phyloP scores from a whole-genome alignment of 176 grass and related monocot species.

The Pontederia crassipes region DNA sequence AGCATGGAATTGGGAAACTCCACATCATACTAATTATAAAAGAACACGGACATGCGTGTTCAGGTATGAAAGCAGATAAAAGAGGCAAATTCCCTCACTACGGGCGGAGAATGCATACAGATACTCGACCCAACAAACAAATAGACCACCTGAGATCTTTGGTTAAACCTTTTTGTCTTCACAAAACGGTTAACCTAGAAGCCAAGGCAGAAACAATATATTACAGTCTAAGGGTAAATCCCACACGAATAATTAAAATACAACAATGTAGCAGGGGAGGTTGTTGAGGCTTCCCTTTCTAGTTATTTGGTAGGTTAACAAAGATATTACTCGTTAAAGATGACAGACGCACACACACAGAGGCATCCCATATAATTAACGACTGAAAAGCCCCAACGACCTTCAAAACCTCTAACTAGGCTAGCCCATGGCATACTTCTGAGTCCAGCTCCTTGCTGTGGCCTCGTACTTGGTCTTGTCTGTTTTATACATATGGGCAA shows the following conservation, averaged over 20 bases:
- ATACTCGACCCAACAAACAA: too few species aligned
- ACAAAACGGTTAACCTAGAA: too few species aligned
- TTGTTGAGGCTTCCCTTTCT: neutral
- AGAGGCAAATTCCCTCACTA: too few species aligned
- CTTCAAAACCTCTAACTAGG: too few species aligned
- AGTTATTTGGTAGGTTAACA: neutral
- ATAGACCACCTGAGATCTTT: too few species aligned
- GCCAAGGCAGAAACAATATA: neutral
- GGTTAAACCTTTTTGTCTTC: too few species aligned
- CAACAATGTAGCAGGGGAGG: neutral
- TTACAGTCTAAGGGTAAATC: neutral
- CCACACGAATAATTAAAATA: neutral
- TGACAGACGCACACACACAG: neutral
- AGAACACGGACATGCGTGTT: too few species aligned
- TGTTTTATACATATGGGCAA: conserved; percentile 14
- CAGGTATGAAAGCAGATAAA: too few species aligned
- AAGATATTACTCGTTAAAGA: neutral
- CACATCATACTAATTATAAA: too few species aligned
- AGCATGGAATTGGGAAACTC: too few species aligned
- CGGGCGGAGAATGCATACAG: too few species aligned
- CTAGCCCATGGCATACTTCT: conserved; percentile 13
- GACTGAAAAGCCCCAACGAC: too few species aligned
- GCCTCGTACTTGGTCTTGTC: conserved; percentile 16
- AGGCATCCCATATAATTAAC: neutral
- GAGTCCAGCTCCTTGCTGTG: conserved; percentile 16